Percentiles rank a stretch among this genome's conserved stretches.
These are phyloP conservation scores for Candida stauntonica DNA, from an alignment of 805 yeast genomes.

Conservation along the genomic window DNA sequence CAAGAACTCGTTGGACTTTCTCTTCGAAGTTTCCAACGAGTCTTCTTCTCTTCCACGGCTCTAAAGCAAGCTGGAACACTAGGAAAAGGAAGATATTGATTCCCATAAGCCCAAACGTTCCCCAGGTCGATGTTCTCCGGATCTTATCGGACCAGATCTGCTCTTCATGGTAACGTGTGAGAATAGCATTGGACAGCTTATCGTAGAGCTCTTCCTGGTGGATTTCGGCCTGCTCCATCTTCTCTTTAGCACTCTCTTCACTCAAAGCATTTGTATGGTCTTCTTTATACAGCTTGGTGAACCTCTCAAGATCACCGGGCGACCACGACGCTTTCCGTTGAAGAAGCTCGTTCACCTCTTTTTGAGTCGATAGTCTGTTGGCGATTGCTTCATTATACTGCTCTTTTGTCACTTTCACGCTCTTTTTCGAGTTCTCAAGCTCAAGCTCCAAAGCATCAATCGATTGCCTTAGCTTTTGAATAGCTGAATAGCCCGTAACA, in stretches of 20 bases:
- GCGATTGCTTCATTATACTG: constrained; percentile 58
- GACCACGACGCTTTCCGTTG: constrained; percentile 85
- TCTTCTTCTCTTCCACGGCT: constrained; percentile 88
- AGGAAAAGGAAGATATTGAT: constrained; percentile 74
- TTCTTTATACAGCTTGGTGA: constrained; percentile 73
- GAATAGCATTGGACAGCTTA: constrained; percentile 66
- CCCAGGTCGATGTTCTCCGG: constrained; percentile 93
- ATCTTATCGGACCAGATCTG: constrained; percentile 98
- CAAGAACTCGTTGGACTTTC: constrained; percentile 58
- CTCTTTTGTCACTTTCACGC: constrained; percentile 45
- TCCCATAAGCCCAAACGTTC: constrained; percentile 87
- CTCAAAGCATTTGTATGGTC: constrained; percentile 70
- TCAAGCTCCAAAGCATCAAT: constrained; percentile 54
- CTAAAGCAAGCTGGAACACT: constrained; percentile 80
- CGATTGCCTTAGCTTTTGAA: constrained; percentile 62
- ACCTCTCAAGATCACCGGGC: constrained; percentile 71
- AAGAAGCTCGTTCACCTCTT: constrained; percentile 79
- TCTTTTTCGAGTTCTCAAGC: constrained; percentile 42
- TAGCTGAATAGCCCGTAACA: constrained; percentile 84
- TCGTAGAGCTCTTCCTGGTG: constrained; percentile 66
- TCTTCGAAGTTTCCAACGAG: constrained; percentile 80
- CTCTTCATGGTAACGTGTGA: constrained; percentile 91
- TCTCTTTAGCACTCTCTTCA: constrained; percentile 47
- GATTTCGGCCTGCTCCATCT: constrained; percentile 51
- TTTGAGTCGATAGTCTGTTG: constrained; percentile 65